Percentiles rank a stretch among this genome's conserved stretches.
phyloP scores from a whole-genome alignment of 768 basidiomycete species.

The Mycena alexandri region DNA sequence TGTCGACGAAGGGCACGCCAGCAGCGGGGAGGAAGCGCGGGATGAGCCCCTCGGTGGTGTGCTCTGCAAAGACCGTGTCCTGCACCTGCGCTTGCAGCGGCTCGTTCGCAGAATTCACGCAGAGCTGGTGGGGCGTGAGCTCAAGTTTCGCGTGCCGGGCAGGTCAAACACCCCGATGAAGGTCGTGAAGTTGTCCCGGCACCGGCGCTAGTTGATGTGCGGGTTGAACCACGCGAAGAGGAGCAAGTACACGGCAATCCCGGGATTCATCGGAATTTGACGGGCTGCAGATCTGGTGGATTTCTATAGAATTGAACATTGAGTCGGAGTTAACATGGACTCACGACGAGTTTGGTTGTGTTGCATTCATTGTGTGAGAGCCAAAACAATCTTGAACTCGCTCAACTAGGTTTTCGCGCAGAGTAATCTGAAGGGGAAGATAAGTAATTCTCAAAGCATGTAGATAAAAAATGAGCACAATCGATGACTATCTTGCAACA shows the following conservation, averaged over 20 bases:
- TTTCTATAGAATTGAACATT: too few species aligned
- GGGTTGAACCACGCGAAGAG: conserved; percentile 89
- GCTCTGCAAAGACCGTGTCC: conserved; percentile 82
- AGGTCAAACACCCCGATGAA: conserved; percentile 91
- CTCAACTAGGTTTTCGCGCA: too few species aligned
- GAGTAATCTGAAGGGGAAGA: too few species aligned
- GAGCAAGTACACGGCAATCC: conserved; percentile 69
- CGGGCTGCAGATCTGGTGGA: too few species aligned
- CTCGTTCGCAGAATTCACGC: conserved; percentile 90
- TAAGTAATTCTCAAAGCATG: too few species aligned
- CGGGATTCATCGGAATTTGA: too few species aligned
- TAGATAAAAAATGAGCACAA: too few species aligned
- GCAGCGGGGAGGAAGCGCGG: conserved; percentile 67
- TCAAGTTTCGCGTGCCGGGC: conserved; percentile 87
- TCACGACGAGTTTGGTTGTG: too few species aligned
- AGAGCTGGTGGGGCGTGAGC: conserved; percentile 84
- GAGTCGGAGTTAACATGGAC: too few species aligned
- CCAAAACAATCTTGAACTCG: too few species aligned
- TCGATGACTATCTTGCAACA: too few species aligned
- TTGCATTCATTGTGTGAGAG: too few species aligned
- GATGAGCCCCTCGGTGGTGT: conserved; percentile 80
- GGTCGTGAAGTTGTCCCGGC: conserved; percentile 86
- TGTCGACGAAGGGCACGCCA: conserved; percentile 77
- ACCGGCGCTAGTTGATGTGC: conserved; percentile 80
- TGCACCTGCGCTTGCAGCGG: conserved; percentile 89